Evolutionary conservation across 2,329 filamentous ascomycete species (phyloP).

Genomic region (Xylaria sp.): DNA sequence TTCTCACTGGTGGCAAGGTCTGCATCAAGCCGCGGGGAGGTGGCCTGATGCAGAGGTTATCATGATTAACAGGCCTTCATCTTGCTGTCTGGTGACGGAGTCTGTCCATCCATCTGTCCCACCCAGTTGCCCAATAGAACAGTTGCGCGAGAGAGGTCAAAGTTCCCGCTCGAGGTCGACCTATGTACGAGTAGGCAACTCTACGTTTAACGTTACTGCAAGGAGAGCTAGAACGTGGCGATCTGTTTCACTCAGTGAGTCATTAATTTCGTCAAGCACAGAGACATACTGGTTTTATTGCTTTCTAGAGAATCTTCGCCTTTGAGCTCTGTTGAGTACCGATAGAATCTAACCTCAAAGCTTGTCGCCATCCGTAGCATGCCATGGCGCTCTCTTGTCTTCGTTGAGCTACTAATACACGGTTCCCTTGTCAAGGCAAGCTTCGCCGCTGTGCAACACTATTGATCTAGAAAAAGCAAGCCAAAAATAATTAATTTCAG

Average conservation of each 20-base stretch:
- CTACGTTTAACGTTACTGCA: slow-evolving; percentile 21
- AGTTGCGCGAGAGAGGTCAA: not conserved
- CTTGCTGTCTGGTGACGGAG: slow-evolving; percentile 18
- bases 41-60: slow-evolving; percentile 13
- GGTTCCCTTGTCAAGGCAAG: slow-evolving; percentile 35
- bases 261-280: slow-evolving; percentile 17
- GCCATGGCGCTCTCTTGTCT: slow-evolving; percentile 20
- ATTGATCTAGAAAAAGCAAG: slow-evolving; percentile 28
- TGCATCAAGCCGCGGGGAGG: slow-evolving; percentile 25
- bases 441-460: slow-evolving; percentile 34
- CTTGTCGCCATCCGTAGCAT: slow-evolving; percentile 6
- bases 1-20: slow-evolving; percentile 11
- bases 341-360: not conserved
- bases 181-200: slow-evolving; percentile 1
- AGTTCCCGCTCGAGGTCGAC: slow-evolving; percentile 3
- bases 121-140: slow-evolving; percentile 8
- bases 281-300: not conserved
- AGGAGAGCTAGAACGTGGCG: slow-evolving; percentile 17
- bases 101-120: slow-evolving; percentile 6
- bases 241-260: slow-evolving; percentile 25
- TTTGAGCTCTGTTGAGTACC: not conserved
- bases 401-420: slow-evolving; percentile 26
- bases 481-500: slow-evolving; percentile 9
- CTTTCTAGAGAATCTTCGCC: slow-evolving; percentile 10
- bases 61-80: slow-evolving; percentile 1